A percentile compares a stretch with the other conserved stretches of the same genome.
Evolutionary conservation across 2,329 filamentous ascomycete species (phyloP).

Genomic region (Hypoxylon sp.): DNA sequence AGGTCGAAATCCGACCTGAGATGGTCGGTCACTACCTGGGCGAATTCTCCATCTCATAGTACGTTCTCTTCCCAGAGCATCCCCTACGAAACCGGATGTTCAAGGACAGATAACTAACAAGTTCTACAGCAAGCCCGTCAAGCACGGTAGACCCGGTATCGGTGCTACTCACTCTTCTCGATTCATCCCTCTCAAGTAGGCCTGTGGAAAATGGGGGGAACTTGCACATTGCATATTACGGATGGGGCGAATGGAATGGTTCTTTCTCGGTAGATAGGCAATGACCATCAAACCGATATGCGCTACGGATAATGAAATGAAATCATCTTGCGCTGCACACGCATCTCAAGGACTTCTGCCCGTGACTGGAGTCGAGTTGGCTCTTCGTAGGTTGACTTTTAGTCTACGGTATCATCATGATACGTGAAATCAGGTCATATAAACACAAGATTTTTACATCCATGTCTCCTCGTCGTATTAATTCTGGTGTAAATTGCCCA

Average conservation of each 20-base stretch:
- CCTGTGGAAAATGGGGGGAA: conserved; percentile 62
- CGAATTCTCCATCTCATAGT: conserved; percentile 99
- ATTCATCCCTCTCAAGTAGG: conserved; percentile 99
- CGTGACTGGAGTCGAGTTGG: background rate
- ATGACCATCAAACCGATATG: conserved; percentile 58
- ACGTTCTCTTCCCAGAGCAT: conserved; percentile 62
- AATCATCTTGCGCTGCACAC: conserved; percentile 51
- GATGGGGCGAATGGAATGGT: conserved; percentile 70
- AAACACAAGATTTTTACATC: background rate
- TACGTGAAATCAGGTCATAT: background rate
- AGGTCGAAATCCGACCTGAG: conserved; percentile 99
- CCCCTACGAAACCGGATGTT: background rate
- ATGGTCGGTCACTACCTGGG: conserved; percentile 99
- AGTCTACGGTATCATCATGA: background rate
- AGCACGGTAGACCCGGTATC: conserved; percentile 99
- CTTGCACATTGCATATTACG: conserved; percentile 71
- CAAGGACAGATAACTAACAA: conserved; percentile 61
- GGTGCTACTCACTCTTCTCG: conserved; percentile 99
- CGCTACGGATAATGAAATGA: conserved; percentile 61
- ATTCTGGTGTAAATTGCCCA: background rate
- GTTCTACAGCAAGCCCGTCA: conserved; percentile 89
- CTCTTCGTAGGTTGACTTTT: background rate
- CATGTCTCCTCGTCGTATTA: background rate
- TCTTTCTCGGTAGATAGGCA: conserved; percentile 61
- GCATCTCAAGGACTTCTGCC: background rate